Base-by-base conservation (phyloP, 345 rosid genomes). In the Lepidium aucheri region DNA sequence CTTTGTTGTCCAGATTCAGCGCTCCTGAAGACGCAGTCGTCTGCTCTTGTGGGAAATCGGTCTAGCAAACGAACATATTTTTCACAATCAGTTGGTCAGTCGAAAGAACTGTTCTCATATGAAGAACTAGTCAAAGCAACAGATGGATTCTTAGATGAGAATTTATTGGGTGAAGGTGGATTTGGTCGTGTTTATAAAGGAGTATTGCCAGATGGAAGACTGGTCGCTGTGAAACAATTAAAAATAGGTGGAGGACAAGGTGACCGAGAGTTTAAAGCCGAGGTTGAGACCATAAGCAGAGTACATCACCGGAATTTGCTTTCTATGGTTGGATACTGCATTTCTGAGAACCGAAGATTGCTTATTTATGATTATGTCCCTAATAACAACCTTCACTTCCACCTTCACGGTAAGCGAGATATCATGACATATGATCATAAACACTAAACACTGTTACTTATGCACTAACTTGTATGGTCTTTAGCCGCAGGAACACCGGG, bases 241-340 rank as follows among this genome's bases (percentile, higher is more conserved):
- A 93, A 85, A 68, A 79, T 79, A 53, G 90, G 89, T 32, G 85
- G 98, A 44, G 88, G 89, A 44, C 98, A 93, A 67, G 98, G 98
- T 33, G 97, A 90, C 47, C 74, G 94, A 63, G 98, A 93, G 76
- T 90, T 93, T 78, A 86, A 85, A 81, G 91, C 96, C 50, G 97
- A 93, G 77, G 94, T 90, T 69, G 98, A 84, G 65, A 93, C 84
- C 72, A 93, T 93, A 46, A 90, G 94, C 76, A 94, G 96, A 38
- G 80, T 93, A 32, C 98, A 93, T 76, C 98, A 93, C 60, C 85
- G 97, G 16, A 87, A 93, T 82, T 79, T 93, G 86, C 97, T 93
- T 76, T 85, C 98, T 63, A 78, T 93, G 40, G 89, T 93, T 39
- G 98, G 98, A 36, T 93, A 88, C 80, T 93, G 98, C 84, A 85